phyloP scores from a whole-genome alignment of 768 basidiomycete genomes.

The Lentinula aciculospora region DNA sequence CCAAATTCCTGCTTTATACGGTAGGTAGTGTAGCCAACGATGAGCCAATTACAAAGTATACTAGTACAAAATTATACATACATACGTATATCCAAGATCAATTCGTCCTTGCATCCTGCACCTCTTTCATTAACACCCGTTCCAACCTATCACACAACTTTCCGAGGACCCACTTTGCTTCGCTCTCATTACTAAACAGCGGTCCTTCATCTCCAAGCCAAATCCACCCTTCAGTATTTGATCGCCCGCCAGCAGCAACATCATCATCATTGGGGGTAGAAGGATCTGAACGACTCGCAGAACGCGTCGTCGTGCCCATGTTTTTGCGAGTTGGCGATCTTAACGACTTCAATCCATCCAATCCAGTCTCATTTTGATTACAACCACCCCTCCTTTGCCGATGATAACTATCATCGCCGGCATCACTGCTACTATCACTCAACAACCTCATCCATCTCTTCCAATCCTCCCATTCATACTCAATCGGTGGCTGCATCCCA shows the following conservation, averaged over 20 bases:
- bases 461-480: slow-evolving; percentile 35
- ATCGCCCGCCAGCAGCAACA: neutral
- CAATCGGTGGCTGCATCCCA: slow-evolving; percentile 16
- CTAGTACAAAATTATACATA: no score
- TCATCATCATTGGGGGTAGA: neutral
- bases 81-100: no score
- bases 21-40: no score
- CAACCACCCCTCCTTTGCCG: no score
- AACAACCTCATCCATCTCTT: slow-evolving; percentile 25
- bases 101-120: neutral
- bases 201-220: slow-evolving; percentile 36
- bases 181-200: slow-evolving; percentile 27
- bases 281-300: neutral
- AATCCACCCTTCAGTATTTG: slow-evolving; percentile 20
- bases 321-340: slow-evolving; percentile 8
- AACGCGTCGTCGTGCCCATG: neutral
- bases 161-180: slow-evolving; percentile 32
- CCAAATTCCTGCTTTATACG: no score
- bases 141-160: slow-evolving; percentile 28
- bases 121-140: slow-evolving; percentile 22
- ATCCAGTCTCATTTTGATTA: neutral
- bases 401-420: neutral
- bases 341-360: neutral
- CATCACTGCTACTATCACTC: slow-evolving; percentile 14
- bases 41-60: no score